Base-by-base conservation (phyloP, 148 eudicot species). In the Camellia sinensis region DNA sequence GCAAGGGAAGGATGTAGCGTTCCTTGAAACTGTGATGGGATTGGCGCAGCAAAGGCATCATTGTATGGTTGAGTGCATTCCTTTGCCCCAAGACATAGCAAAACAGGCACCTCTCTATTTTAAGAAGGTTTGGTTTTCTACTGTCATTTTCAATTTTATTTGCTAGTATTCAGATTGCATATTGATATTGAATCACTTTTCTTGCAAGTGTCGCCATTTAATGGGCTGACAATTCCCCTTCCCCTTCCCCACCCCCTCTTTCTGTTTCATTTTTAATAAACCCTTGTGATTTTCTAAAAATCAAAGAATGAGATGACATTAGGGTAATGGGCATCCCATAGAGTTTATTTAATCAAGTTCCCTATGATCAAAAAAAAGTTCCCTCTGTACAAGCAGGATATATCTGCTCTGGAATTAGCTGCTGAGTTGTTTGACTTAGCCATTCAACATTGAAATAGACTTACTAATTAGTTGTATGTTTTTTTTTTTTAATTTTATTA, bases 11-110 rank as follows among this genome's bases (percentile, higher is more conserved):
- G 99, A 96, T 40, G 81, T 92, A 54, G 83, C 93, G 67, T 96
- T 96, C 78, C 83, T 96, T 71, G 99, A 96, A 87, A 96, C 99
- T 2, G 99, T 94, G 59, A 89, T 93, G 85, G 92, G 89, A 67
- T 82, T 96, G 88, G 86, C 94, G 13, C 87, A 85, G 63, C 98
- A 96, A 84, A 86, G 90, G 61, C 93, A 98, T 22, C 99, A 96
- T 88, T 96, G 98, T 84, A 48, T 96, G 90, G 88, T 96, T n/a
- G 98, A 96, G 85, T 93, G 97, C 83, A 87, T 95, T 76, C 99
- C 99, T 73, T 67, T 95, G 81, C 98, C 99, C 0, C 85, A 67
- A 66, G 88, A 86, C 45, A 73, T 85, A 69, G 97, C 97, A 44
- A 91, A 92, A 82, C 89, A 91, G 22, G 98, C 91, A 17, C 98